Evolutionary conservation across 2,329 filamentous ascomycete species (phyloP).

Genomic region (Chrysosporium queenslandicum): DNA sequence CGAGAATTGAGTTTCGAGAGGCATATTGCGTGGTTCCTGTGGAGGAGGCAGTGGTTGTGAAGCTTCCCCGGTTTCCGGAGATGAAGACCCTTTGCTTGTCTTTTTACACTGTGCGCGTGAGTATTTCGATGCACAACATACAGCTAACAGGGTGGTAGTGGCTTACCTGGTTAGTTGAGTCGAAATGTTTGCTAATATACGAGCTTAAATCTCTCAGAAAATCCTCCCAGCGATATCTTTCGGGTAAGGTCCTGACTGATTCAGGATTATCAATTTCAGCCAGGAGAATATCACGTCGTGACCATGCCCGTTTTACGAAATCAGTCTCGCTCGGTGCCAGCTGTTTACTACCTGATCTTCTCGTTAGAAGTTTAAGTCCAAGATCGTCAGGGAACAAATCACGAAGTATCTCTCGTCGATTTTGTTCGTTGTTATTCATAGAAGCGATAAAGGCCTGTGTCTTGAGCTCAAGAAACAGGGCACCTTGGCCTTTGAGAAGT

Average conservation of each 20-base stretch:
- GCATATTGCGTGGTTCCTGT: slow-evolving; percentile 30
- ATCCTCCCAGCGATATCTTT: slow-evolving; percentile 55
- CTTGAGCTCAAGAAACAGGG: slow-evolving; percentile 54
- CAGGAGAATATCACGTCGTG: slow-evolving; percentile 48
- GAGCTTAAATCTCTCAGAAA: slow-evolving; percentile 50
- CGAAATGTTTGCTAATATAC: slow-evolving; percentile 51
- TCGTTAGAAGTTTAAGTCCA: slow-evolving; percentile 43
- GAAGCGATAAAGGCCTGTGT: slow-evolving; percentile 58
- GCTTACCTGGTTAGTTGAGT: slow-evolving; percentile 40
- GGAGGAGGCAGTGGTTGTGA: slow-evolving; percentile 1
- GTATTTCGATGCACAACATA: not conserved
- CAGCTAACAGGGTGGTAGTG: not conserved
- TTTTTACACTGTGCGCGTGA: slow-evolving; percentile 30
- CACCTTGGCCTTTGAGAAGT: slow-evolving; percentile 50
- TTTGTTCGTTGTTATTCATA: slow-evolving; percentile 46
- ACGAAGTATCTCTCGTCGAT: slow-evolving; percentile 47
- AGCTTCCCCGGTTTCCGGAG: slow-evolving; percentile 25
- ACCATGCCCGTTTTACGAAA: slow-evolving; percentile 47
- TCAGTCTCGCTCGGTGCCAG: slow-evolving; percentile 51
- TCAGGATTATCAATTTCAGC: slow-evolving; percentile 45
- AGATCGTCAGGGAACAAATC: slow-evolving; percentile 52
- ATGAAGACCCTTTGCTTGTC: slow-evolving; percentile 30
- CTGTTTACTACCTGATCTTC: slow-evolving; percentile 46
- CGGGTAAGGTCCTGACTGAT: slow-evolving; percentile 41
- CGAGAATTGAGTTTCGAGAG: slow-evolving; percentile 35